Conservation (phyloP, 2,329 filamentous ascomycete species). For the Fusarium devonianum region DNA sequence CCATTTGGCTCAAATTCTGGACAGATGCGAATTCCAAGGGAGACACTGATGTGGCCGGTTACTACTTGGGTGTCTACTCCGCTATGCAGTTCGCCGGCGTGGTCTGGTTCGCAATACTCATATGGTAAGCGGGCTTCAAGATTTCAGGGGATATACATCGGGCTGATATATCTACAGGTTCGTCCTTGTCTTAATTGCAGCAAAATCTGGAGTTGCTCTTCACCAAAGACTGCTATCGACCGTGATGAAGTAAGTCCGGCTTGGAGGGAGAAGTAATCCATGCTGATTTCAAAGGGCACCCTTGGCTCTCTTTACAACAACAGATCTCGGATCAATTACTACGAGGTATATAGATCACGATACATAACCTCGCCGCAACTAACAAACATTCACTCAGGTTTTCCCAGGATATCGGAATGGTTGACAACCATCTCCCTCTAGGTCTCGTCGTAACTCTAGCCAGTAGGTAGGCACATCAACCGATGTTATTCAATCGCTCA, state of each 20-base stretch:
- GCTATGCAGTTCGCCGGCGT: conserved; percentile 34
- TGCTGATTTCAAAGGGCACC: conserved; percentile 45
- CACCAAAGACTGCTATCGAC: conserved; percentile 38
- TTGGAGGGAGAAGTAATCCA: neutral
- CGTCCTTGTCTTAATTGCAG: conserved; percentile 41
- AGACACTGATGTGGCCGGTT: conserved; percentile 8
- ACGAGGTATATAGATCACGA: conserved; percentile 48
- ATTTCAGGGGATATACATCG: neutral
- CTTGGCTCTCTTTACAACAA: conserved; percentile 50
- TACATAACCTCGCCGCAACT: too few species aligned
- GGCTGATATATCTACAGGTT: conserved; percentile 31
- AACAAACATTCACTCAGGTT: too few species aligned
- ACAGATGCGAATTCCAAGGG: conserved; percentile 30
- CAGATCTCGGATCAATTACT: conserved; percentile 51
- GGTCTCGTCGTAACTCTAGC: conserved; percentile 45
- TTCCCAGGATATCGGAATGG: conserved; percentile 53
- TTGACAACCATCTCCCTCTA: conserved; percentile 52
- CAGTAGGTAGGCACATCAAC: conserved; percentile 40
- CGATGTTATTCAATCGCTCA: neutral
- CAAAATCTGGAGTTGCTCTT: conserved; percentile 38
- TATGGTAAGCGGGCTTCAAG: conserved; percentile 21
- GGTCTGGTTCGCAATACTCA: conserved; percentile 31
- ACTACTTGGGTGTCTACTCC: conserved; percentile 40
- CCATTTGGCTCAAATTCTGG: conserved; percentile 46
- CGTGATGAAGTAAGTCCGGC: conserved; percentile 21